Base-by-base conservation (phyloP, 352 stramenopile species). In the Phytophthora citricola region DNA sequence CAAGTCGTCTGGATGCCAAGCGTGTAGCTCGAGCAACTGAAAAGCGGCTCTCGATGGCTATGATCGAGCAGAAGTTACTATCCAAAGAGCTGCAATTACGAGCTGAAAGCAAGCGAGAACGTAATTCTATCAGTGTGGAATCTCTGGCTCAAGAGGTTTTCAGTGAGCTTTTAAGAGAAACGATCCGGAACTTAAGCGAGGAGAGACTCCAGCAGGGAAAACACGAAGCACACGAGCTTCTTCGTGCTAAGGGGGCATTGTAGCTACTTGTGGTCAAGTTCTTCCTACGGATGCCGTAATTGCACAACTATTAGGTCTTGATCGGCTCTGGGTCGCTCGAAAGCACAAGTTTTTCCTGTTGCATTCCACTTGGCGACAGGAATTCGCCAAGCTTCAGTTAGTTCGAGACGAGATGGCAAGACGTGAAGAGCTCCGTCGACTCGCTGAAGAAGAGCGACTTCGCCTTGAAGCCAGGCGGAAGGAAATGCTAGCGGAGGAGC, bases 401-500 rank as follows among this genome's bases (percentile, higher is more conserved):
- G 54, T 94, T 41, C 67, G 77, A 22, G 44, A 76, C 0, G 83
- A 94, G 20, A 71, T 92, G 9, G 66, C 66, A 9, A 69, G 81
- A 27, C 78, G 85, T 1, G 80, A 87, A 48, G 77, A 89, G 22
- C 71, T 91, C 1, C 58, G 64, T n/a, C 76, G 73, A 12, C 61
- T 78, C 3, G 69, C 67, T 20, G 81, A 93, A 39, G 75, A 78
- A 58, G 84, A 94, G 39, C 63, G 81, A 11, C 17, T 74, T 24
- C 56, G 53, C 2, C 61, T 85, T 2, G 82, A 92, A 22, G 24
- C 26, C 1, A 58, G 72, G 5, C 77, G 75, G 2, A 89, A 85
- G 22, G 86, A 90, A 45, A 93, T 94, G 86, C 45, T 86, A 2
- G 73, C 71, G 4, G 86, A 92, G 72, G 86, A 94, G 46, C 63